These are phyloP conservation scores for Dendrobium nobile DNA, from an alignment of 106 monocot species.

Conservation along the genomic window DNA sequence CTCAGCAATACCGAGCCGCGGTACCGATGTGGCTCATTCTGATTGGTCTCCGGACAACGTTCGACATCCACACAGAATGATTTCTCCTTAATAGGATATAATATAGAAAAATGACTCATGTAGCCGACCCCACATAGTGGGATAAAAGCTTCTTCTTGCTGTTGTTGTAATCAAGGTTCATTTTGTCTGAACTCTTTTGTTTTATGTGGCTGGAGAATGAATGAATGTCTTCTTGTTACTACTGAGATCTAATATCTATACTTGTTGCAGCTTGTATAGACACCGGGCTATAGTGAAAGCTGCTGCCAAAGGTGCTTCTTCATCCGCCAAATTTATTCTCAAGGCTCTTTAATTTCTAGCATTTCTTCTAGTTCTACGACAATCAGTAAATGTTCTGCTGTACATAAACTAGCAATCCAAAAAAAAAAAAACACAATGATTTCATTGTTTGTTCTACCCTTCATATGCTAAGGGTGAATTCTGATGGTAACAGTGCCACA, in stretches of 20 bases:
- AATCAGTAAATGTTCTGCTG: not conserved
- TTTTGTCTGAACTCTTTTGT: not conserved
- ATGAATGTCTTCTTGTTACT: not conserved
- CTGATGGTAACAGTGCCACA: too few relatives aligned
- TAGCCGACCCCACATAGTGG: too few relatives aligned
- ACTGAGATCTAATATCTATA: not conserved
- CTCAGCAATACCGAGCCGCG: too few relatives aligned
- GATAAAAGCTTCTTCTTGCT: too few relatives aligned
- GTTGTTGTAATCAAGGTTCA: too few relatives aligned
- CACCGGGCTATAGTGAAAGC: slow-evolving; percentile 55
- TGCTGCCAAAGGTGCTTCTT: slow-evolving; percentile 42
- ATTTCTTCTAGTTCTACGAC: not conserved
- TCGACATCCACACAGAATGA: too few relatives aligned
- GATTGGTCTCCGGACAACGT: too few relatives aligned
- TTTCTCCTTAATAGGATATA: too few relatives aligned
- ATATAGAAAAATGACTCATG: too few relatives aligned
- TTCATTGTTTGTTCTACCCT: not conserved
- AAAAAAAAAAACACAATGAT: not conserved
- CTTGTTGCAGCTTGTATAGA: slow-evolving; percentile 47
- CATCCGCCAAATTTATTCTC: slow-evolving; percentile 42
- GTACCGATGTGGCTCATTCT: too few relatives aligned
- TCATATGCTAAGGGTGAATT: too few relatives aligned
- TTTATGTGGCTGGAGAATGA: not conserved
- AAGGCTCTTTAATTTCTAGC: slow-evolving; percentile 38
- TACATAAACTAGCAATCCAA: not conserved